phyloP scores from a whole-genome alignment of 768 basidiomycete genomes.

The Leccinum broughii region DNA sequence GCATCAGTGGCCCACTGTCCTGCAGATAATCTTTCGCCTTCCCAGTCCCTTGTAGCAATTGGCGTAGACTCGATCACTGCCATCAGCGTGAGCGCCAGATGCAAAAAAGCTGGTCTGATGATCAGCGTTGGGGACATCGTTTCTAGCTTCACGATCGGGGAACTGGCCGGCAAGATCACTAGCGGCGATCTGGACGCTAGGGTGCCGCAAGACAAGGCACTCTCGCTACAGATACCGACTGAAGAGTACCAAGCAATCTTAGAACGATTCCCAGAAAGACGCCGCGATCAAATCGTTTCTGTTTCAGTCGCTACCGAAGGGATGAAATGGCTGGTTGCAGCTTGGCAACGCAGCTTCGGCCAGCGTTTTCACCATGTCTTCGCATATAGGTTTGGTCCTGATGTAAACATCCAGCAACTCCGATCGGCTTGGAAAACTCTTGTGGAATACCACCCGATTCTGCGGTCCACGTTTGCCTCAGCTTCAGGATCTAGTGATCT shows the following conservation, averaged over 20 bases:
- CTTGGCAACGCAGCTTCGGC: conserved; percentile 44
- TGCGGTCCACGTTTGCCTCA: conserved; percentile 44
- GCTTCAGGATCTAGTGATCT: conserved; percentile 16
- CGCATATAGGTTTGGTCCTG: conserved; percentile 35
- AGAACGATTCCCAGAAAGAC: conserved; percentile 15
- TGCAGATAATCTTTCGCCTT: conserved; percentile 28
- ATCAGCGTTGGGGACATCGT: conserved; percentile 39
- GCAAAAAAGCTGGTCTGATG: conserved; percentile 37
- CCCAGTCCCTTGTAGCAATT: conserved; percentile 40
- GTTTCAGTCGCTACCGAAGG: conserved; percentile 29
- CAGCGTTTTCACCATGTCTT: conserved; percentile 47
- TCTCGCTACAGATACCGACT: conserved; percentile 4
- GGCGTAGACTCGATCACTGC: conserved; percentile 54
- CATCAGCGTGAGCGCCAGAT: conserved; percentile 43
- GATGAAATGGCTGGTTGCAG: conserved; percentile 41
- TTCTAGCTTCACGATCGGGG: conserved; percentile 21
- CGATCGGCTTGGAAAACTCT: conserved; percentile 40
- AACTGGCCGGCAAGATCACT: conserved; percentile 19
- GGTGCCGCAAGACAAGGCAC: neutral
- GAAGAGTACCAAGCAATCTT: conserved; percentile 17
- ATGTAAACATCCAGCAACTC: conserved; percentile 33
- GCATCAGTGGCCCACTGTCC: conserved; percentile 30
- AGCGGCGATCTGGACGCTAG: neutral
- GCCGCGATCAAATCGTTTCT: conserved; percentile 15
- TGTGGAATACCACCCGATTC: conserved; percentile 37